Evolutionary conservation across 2,329 filamentous ascomycete species (phyloP).

Genomic region (Cladophialophora bantiana): DNA sequence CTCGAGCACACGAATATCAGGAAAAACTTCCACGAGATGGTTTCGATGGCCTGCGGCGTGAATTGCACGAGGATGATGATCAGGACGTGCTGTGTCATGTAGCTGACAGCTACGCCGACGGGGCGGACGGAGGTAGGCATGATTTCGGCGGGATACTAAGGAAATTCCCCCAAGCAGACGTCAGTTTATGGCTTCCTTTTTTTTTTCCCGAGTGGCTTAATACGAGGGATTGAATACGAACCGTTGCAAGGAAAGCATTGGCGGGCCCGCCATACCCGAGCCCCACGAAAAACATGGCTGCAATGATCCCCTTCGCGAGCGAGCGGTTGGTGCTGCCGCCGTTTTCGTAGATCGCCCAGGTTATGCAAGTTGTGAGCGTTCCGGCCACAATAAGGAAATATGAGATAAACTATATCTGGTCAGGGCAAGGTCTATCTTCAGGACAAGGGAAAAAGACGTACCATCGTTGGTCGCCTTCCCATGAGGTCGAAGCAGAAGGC

Average conservation of each 20-base stretch:
- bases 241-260: constrained; percentile 23
- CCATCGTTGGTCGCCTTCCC: constrained; percentile 64
- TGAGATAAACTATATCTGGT: constrained; percentile 14
- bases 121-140: constrained; percentile 21
- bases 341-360: constrained; percentile 17
- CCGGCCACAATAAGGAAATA: constrained; percentile 17
- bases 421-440: constrained; percentile 51
- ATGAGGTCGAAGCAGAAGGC: constrained; percentile 62
- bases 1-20: constrained; percentile 64
- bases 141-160: constrained; percentile 26
- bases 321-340: constrained; percentile 17
- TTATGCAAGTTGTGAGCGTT: constrained; percentile 8
- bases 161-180: neutral
- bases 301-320: constrained; percentile 20
- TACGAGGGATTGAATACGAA: constrained; percentile 1
- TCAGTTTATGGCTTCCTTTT: neutral
- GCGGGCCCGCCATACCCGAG: constrained; percentile 19
- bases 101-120: constrained; percentile 19
- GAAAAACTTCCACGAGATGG: constrained; percentile 65
- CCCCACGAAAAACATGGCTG: constrained; percentile 17
- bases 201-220: neutral
- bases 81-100: constrained; percentile 47
- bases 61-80: constrained; percentile 62
- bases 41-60: constrained; percentile 63
- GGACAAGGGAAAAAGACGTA: constrained; percentile 66